Evolutionary conservation across 305 asterid species (phyloP).

Genomic region (Fraxinus greggii): DNA sequence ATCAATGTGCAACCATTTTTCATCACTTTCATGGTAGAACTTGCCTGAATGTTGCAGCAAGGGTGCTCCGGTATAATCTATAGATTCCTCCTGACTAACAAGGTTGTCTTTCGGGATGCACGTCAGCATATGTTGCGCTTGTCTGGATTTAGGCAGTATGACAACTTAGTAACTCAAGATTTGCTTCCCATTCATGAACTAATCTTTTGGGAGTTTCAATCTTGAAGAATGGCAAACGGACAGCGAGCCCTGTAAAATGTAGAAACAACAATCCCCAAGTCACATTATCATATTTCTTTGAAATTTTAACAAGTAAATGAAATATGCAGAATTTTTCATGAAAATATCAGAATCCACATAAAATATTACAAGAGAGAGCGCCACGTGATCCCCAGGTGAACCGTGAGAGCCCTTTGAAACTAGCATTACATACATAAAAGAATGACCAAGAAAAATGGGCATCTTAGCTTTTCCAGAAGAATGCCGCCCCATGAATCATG

Average conservation of each 20-base stretch:
- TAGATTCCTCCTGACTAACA: constrained; percentile 34
- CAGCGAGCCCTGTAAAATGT: constrained; percentile 45
- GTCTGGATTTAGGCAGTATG: background rate
- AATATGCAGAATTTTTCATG: constrained; percentile 24
- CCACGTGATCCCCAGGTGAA: background rate
- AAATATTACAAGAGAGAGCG: background rate
- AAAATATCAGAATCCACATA: constrained; percentile 3
- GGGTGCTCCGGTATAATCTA: constrained; percentile 43
- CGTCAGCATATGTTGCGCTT: background rate
- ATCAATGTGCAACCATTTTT: background rate
- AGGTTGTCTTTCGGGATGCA: constrained; percentile 4
- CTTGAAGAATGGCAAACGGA: constrained; percentile 48
- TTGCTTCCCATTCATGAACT: constrained; percentile 48
- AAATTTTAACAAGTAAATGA: constrained; percentile 41
- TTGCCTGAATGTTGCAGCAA: constrained; percentile 34
- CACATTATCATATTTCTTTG: constrained; percentile 32
- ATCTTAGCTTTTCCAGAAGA: constrained; percentile 41
- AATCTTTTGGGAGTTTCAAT: constrained; percentile 50
- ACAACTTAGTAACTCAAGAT: constrained; percentile 39
- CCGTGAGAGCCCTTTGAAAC: background rate
- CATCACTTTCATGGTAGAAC: background rate
- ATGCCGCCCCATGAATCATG: constrained; percentile 21
- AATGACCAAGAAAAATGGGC: background rate
- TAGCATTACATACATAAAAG: background rate
- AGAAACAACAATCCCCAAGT: constrained; percentile 45